phyloP scores from a whole-genome alignment of 2,329 filamentous ascomycete species.

The Neonectria magnoliae region DNA sequence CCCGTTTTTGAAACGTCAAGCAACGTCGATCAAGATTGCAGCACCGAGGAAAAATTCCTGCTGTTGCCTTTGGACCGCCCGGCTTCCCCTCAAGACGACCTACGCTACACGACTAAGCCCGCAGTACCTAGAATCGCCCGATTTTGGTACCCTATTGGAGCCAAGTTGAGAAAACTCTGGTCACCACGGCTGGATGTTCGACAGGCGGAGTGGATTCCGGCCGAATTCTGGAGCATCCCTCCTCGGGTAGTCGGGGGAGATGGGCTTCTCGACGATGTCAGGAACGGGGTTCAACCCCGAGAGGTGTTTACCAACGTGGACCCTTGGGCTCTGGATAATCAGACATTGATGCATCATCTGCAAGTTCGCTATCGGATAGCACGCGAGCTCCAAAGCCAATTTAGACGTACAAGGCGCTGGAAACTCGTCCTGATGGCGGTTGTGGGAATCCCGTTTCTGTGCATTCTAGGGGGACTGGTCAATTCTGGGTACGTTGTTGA shows the following conservation, averaged over 20 bases:
- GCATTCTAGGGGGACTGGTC: not conserved
- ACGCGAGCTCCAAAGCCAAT: not conserved
- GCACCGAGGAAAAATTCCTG: not conserved
- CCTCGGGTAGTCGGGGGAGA: not conserved
- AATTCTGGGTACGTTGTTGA: not conserved
- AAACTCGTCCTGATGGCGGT: constrained; percentile 15
- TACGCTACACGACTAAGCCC: not conserved
- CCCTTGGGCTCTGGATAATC: not conserved
- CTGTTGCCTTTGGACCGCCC: not conserved
- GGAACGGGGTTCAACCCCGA: not conserved
- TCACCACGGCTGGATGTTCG: not conserved
- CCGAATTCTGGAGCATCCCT: constrained; percentile 1
- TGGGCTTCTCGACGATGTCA: not conserved
- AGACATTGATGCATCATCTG: not conserved
- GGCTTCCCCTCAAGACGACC: not conserved
- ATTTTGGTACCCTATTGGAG: not conserved
- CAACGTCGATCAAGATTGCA: not conserved
- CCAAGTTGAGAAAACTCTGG: not conserved
- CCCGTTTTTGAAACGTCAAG: not conserved
- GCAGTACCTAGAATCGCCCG: not conserved
- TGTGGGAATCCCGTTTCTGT: constrained; percentile 3
- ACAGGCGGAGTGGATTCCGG: constrained; percentile 10
- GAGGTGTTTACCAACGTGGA: constrained; percentile 2
- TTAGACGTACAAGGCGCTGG: not conserved
- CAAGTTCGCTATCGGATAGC: not conserved